phyloP scores from a whole-genome alignment of 257 asterid genomes.

The Handroanthus guayacan region DNA sequence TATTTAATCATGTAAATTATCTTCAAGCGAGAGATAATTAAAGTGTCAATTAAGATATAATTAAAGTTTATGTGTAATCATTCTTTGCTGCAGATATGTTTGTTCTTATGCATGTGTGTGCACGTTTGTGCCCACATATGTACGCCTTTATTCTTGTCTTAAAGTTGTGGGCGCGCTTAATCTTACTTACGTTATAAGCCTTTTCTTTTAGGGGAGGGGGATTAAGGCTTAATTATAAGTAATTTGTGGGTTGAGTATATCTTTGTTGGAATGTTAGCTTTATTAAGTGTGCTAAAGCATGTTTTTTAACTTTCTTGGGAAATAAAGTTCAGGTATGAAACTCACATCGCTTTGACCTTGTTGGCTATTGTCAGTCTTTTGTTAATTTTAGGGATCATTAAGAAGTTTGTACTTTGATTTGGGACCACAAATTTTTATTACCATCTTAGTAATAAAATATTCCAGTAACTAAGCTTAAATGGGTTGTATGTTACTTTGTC shows the following conservation, averaged over 20 bases:
- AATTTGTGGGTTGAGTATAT: not conserved
- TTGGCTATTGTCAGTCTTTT: not conserved
- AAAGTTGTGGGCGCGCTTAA: conserved; percentile 40
- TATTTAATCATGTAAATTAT: not conserved
- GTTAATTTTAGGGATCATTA: not conserved
- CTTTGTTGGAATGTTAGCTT: not conserved
- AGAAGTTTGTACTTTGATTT: conserved; percentile 17
- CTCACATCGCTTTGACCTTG: conserved; percentile 8
- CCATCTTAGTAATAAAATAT: not conserved
- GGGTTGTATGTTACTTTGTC: not conserved
- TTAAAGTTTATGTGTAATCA: not conserved
- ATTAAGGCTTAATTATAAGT: not conserved
- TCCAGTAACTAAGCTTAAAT: not conserved
- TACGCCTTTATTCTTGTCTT: conserved; percentile 19
- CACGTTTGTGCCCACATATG: conserved; percentile 37
- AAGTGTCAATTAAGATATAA: not conserved
- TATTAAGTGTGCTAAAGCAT: not conserved
- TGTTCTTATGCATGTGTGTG: conserved; percentile 34
- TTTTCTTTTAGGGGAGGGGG: not conserved
- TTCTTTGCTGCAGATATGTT: conserved; percentile 4
- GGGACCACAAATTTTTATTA: conserved; percentile 22
- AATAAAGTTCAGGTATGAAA: not conserved
- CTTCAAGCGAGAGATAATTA: not conserved
- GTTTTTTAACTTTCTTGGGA: not conserved
- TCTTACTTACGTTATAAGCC: conserved; percentile 7